Evolutionary conservation across 2,329 filamentous ascomycete genomes (phyloP), one percentile per base, ranked within the genome.

Genomic region (Fusarium keratoplasticum): DNA sequence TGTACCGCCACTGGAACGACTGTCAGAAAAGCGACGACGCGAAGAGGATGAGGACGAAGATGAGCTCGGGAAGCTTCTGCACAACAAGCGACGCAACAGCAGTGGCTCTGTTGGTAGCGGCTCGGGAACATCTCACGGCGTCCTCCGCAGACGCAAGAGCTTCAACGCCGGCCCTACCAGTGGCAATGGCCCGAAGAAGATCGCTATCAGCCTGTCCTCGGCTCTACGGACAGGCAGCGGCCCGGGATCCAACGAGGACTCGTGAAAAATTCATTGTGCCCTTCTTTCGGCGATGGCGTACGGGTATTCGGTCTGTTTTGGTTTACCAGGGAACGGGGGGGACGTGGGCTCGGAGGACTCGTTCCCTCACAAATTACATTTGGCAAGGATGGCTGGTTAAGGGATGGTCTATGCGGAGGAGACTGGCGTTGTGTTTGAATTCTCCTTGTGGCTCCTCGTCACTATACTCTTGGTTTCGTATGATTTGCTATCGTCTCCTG

Each of bases 21-120:
- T 97, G 20, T 93, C 95, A 0, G 94, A 97, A 81, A 98, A 98
- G 83, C 92, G 96, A 57, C 90, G 96, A 57, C 90, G 96, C 77
- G 95, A 98, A 80, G 96, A 98, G 66, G 95, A 97, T 71, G 83
- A 85, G n/a, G 96, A 98, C 54, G 95, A 98, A 65, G 95, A 98
- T 74, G 94, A 96, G 79, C 85, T 98, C n/a, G 91, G 92, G 64
- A 97, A 96, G 83, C 87, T 98, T 77, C 91, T 94, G 73, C 85
- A 89, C 58, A 86, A 86, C 78, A 92, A 92, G 79, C 87, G 90
- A 44, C 88, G 90, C 40, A 91, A 89, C 77, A 91, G 88, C 80
- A 86, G 84, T 64, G 88, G 89, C 9, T 84, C 85, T 3, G 85
- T 84, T 18, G 82, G 84, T 11, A 86, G 83, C 50, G 72, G 81